A percentile compares a stretch with the other conserved stretches of the same genome.
These are phyloP conservation scores for Rubia yunnanensis DNA, from an alignment of 257 asterid species.

Conservation along the genomic window DNA sequence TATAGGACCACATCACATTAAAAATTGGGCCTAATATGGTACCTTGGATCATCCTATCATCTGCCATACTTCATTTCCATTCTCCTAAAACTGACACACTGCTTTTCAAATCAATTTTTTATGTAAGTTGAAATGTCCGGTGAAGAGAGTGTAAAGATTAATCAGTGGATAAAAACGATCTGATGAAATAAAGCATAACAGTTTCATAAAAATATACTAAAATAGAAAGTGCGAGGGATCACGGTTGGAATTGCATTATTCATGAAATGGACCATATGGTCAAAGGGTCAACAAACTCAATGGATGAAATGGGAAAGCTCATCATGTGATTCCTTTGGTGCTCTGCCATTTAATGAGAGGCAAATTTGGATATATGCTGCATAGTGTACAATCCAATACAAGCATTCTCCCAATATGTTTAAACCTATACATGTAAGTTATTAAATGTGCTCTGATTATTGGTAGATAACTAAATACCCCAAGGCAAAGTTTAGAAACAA, in stretches of 20 bases:
- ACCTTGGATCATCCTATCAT: slow-evolving; percentile 2
- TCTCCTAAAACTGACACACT: background rate
- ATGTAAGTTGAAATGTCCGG: too few species aligned
- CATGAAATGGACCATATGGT: background rate
- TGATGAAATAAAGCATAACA: too few species aligned
- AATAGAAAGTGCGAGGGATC: background rate
- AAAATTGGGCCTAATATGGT: slow-evolving; percentile 13
- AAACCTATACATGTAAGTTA: background rate
- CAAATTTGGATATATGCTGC: slow-evolving; percentile 12
- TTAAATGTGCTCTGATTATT: background rate
- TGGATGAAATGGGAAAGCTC: slow-evolving; percentile 23
- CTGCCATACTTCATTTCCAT: slow-evolving; percentile 4
- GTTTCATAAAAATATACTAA: background rate
- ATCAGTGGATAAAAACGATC: too few species aligned
- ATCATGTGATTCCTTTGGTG: slow-evolving; percentile 17
- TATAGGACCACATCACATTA: slow-evolving; percentile 21
- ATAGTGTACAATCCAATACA: background rate
- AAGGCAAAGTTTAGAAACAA: background rate
- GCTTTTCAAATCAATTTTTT: background rate
- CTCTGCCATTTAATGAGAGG: slow-evolving; percentile 9
- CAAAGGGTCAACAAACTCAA: slow-evolving; percentile 39
- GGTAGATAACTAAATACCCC: background rate
- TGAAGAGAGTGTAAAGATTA: too few species aligned
- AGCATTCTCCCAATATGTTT: slow-evolving; percentile 1
- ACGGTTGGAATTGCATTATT: background rate